Evolutionary conservation across 2,329 filamentous ascomycete genomes (phyloP).

Genomic region (Beauveria rudraprayagi): DNA sequence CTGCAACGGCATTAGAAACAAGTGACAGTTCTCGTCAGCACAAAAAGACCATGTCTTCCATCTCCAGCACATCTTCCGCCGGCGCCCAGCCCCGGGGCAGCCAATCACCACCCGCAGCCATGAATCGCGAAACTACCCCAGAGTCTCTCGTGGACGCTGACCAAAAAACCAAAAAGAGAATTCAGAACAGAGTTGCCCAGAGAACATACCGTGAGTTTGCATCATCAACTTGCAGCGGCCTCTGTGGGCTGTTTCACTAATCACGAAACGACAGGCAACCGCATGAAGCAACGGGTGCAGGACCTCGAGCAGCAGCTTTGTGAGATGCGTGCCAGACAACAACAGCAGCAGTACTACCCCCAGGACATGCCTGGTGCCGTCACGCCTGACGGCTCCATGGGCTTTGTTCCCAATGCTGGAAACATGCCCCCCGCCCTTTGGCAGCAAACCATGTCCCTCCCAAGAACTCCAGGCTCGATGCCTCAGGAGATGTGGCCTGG

Average conservation of each 20-base stretch:
- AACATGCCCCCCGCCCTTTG: constrained; percentile 4
- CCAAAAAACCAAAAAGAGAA: constrained; percentile 25
- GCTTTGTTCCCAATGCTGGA: constrained; percentile 3
- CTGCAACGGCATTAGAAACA: background rate
- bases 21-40: background rate
- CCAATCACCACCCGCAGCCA: constrained; percentile 5
- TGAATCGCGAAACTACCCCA: constrained; percentile 5
- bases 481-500: constrained; percentile 9
- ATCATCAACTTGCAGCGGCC: background rate
- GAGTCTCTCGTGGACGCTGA: constrained; percentile 8
- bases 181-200: constrained; percentile 25
- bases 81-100: background rate
- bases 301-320: constrained; percentile 12
- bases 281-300: constrained; percentile 12
- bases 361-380: constrained; percentile 1
- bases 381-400: constrained; percentile 6
- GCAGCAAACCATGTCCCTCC: constrained; percentile 3
- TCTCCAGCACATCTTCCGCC: constrained; percentile 7
- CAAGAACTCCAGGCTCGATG: constrained; percentile 7
- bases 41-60: constrained; percentile 8
- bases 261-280: background rate
- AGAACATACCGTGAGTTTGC: constrained; percentile 23
- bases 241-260: background rate
- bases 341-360: constrained; percentile 9
- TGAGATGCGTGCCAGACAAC: constrained; percentile 12